These are phyloP conservation scores for Saccharomyces kudriavzevii DNA, from an alignment of 805 yeast genomes.

Conservation along the genomic window DNA sequence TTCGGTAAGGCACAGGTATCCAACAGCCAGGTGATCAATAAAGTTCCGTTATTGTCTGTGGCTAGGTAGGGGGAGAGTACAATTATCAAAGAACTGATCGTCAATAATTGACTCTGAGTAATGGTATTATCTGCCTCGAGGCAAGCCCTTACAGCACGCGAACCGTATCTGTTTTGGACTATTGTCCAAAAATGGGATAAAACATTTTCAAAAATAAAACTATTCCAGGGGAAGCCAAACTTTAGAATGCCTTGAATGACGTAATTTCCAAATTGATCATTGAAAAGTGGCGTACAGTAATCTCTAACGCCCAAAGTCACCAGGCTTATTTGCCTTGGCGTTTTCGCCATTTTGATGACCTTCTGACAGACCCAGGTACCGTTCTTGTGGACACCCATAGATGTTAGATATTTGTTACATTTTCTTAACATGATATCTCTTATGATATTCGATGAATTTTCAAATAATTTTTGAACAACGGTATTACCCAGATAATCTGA, in stretches of 20 bases:
- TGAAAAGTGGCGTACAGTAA: constrained; percentile 73
- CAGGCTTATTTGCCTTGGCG: constrained; percentile 52
- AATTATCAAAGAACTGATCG: constrained; percentile 70
- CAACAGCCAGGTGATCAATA: constrained; percentile 86
- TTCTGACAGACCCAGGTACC: constrained; percentile 99
- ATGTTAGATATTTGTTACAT: constrained; percentile 73
- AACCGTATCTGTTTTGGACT: constrained; percentile 86
- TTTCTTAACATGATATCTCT: constrained; percentile 75
- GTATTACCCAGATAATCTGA: constrained; percentile 94
- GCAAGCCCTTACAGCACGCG: constrained; percentile 89
- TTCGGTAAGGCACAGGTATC: constrained; percentile 69
- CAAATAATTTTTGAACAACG: constrained; percentile 84
- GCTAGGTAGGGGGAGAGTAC: constrained; percentile 72
- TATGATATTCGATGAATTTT: constrained; percentile 56
- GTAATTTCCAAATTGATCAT: constrained; percentile 95
- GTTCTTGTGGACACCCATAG: constrained; percentile 90
- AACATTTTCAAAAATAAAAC: constrained; percentile 79
- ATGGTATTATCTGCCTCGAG: constrained; percentile 65
- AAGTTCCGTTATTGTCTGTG: constrained; percentile 77
- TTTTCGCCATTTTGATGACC: constrained; percentile 67
- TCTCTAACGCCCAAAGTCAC: constrained; percentile 69
- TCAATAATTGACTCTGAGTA: constrained; percentile 56
- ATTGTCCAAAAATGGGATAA: constrained; percentile 70
- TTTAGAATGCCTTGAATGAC: constrained; percentile 90
- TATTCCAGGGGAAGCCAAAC: constrained; percentile 82